Evolutionary conservation across 1,284 basidiomycete species (phyloP), one percentile per base, ranked within the genome.

Genomic region (Ceratobasidium sp.): DNA sequence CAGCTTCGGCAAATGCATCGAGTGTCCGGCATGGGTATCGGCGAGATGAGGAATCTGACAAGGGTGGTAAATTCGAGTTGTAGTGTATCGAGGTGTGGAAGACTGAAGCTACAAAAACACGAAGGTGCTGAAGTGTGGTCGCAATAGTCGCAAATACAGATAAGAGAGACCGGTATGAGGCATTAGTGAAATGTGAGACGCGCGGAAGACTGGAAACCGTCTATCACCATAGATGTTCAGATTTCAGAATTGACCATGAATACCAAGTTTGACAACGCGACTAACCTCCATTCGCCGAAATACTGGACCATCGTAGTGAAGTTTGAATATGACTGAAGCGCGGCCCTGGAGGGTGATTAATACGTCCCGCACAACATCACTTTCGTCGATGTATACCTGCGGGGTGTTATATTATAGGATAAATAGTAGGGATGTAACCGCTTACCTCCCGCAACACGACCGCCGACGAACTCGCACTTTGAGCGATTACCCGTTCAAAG

Each of bases 1-100:
- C 85, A 0, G 93, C 93, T 78, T 94, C 94, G 0, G 92, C 90
- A 83, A 95, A 95, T 0, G 95, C 95, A 83, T 96, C 93, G 15
- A 92, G 85, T 0, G 94, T 95, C 55, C 89, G 90, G 1, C 90
- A 91, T 13, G 73, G 23, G 23, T 67, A 26, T 42, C 15, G 46
- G n/a, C 76, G 82, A 56, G 80, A 79, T 60, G 61, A 61, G 79
- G 81, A 26, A 82, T 23, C 23, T 26, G 44, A 53, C 33, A 67
- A n/a, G 80, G 73, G 26, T 72, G 44, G 46, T 53, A 53, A 49
- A 56, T 10, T n/a, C 51, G 49, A 80, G 58, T 64, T 76, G 1
- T 79, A 63, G 73, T 80, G 55, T 81, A 77, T 61, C 83, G 67
- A 82, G 81, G 46, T 83, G 81, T 28, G 83, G 73, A 88, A 88